Conservation (phyloP, 176 grass and related monocot species). For the Alopecurus myosuroides region DNA sequence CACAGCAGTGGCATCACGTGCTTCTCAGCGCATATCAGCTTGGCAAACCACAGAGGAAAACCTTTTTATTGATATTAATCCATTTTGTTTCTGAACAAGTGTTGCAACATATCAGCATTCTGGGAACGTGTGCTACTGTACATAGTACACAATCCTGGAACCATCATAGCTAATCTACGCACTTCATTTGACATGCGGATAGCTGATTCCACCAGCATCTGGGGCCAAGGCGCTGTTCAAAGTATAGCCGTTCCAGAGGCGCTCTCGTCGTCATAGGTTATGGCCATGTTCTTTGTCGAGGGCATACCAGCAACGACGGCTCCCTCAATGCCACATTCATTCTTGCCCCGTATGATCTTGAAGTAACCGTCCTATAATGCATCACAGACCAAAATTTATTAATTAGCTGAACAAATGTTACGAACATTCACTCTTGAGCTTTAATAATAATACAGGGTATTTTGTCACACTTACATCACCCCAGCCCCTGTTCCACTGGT, state of each 20-base stretch:
- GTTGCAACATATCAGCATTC: background rate
- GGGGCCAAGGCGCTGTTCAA: constrained; percentile 9
- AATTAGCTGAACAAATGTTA: background rate
- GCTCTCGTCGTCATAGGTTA: constrained; percentile 14
- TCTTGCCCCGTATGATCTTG: constrained; percentile 69
- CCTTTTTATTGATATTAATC: background rate
- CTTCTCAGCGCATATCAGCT: background rate
- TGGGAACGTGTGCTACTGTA: background rate
- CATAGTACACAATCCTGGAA: background rate
- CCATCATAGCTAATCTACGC: background rate
- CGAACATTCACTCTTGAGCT: background rate
- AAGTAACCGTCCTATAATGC: constrained; percentile 78
- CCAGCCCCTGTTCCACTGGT: constrained; percentile 95
- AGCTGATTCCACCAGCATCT: background rate
- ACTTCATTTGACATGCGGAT: background rate
- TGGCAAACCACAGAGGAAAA: background rate
- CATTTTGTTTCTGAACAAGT: background rate
- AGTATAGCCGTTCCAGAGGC: constrained; percentile 7
- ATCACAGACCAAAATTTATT: background rate
- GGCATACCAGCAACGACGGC: constrained; percentile 75
- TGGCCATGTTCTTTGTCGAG: constrained; percentile 56
- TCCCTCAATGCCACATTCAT: constrained; percentile 87
- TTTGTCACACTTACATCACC: constrained; percentile 70
- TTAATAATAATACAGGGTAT: background rate
- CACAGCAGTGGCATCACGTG: too few relatives aligned